Base-by-base conservation (phyloP, 331 rosid species). In the Quercus phellos region DNA sequence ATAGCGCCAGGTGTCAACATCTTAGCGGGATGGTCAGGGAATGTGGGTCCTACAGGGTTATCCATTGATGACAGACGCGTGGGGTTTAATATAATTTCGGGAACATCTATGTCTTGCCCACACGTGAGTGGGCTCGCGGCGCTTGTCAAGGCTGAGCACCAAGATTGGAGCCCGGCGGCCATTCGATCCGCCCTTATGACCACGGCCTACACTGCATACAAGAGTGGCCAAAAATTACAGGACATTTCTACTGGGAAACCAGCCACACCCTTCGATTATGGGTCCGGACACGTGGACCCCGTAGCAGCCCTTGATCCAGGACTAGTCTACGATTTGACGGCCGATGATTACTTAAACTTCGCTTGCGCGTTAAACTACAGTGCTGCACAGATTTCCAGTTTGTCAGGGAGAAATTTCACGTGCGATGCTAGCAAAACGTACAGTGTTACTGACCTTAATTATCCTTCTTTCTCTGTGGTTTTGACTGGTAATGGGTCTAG, bases 71-170 rank as follows among this genome's bases (percentile, higher is more conserved):
- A 18, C 4, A 81, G 97, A 78, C 93, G 91, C 46, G 98, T 89
- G 75, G 87, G 85, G 1, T 93, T 88, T 89, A 91, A 93, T 88
- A 91, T 93, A 22, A 69, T 90, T n/a, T 90, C 96, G 0, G 97
- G 98, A 8, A 93, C 96, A 69, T 93, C 98, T 30, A 93, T 93
- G 98, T 85, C 98, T 18, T 93, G 97, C 55, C 97, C 98, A 13
- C 98, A 93, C 74, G 91, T 86, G 30, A 93, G 97, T 6, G 98
- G 97, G 1, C 64, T 93, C 43, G 95, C 92, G 0, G 95, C 91
- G 6, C 68, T 93, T 22, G 55, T 93, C 46, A 93, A 93, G 76
- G 89, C 88, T 1, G 82, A 70, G 56, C 93, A 87, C 68, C 97
- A 90, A 11, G 87, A 90, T 1, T 93, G 98, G 98, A 90, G 92